These are phyloP conservation scores for Populus hybrid DNA, from an alignment of 441 rosid species.

Conservation along the genomic window DNA sequence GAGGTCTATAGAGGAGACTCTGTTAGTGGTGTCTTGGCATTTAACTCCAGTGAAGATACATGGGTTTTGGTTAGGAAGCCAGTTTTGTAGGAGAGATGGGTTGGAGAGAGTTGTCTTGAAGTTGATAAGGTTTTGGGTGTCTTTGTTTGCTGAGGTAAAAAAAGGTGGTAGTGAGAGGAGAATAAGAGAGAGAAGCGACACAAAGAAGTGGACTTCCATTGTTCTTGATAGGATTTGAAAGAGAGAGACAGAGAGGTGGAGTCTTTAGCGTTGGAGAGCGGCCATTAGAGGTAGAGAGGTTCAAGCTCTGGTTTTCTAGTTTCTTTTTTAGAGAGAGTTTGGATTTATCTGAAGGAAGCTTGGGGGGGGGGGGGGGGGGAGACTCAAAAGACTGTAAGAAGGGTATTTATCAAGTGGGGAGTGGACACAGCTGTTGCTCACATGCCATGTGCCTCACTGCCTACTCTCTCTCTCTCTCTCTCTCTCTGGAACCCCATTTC, in stretches of 20 bases:
- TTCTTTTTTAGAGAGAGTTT: slow-evolving; percentile 3
- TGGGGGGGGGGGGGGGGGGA: slow-evolving; percentile 24
- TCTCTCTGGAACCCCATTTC: neutral
- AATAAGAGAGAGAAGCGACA: slow-evolving; percentile 16
- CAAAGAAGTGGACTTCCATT: slow-evolving; percentile 33
- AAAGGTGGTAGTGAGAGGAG: slow-evolving; percentile 21
- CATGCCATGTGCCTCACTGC: slow-evolving; percentile 71
- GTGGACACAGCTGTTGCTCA: slow-evolving; percentile 86
- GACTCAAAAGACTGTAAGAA: slow-evolving; percentile 47
- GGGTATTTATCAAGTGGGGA: slow-evolving; percentile 61
- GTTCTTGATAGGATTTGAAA: slow-evolving; percentile 3
- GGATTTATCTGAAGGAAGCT: neutral
- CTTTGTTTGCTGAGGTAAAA: slow-evolving; percentile 26
- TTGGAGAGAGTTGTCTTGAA: slow-evolving; percentile 54
- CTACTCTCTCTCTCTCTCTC: neutral
- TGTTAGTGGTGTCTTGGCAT: slow-evolving; percentile 42
- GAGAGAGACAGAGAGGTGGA: neutral
- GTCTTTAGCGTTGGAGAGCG: slow-evolving; percentile 35
- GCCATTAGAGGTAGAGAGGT: slow-evolving; percentile 48
- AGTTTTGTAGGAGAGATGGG: slow-evolving; percentile 44
- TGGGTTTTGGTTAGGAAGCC: slow-evolving; percentile 58
- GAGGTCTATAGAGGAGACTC: slow-evolving; percentile 62
- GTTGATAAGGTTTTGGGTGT: slow-evolving; percentile 48
- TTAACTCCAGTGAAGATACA: slow-evolving; percentile 61
- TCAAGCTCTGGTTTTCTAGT: slow-evolving; percentile 24